Evolutionary conservation across 2,329 filamentous ascomycete genomes (phyloP).

Genomic region (Neofusicoccum ribis): DNA sequence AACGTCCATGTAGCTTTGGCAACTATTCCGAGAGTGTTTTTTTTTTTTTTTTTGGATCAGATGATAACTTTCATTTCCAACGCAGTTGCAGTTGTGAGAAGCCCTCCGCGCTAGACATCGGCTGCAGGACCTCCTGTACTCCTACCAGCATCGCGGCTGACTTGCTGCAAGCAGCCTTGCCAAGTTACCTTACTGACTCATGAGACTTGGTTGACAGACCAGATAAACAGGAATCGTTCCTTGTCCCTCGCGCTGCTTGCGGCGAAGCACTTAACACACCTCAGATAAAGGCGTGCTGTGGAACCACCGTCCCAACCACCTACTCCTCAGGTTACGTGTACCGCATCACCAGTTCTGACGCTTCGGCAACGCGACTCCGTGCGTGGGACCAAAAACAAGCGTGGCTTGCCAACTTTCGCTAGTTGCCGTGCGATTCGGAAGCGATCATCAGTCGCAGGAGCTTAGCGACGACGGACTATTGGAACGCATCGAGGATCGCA

Average conservation of each 20-base stretch:
- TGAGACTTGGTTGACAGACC: background rate
- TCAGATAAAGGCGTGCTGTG: constrained; percentile 4
- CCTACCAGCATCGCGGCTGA: background rate
- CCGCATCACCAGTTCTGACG: background rate
- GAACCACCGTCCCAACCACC: background rate
- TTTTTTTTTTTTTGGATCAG: too few species aligned
- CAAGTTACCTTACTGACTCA: background rate
- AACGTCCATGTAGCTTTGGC: too few species aligned
- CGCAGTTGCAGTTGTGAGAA: too few species aligned
- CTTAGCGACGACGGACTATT: constrained; percentile 6
- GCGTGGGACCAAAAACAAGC: background rate
- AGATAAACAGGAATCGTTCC: background rate
- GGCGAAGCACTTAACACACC: background rate
- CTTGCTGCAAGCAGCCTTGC: background rate
- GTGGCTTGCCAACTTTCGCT: constrained; percentile 12
- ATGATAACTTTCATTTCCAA: too few species aligned
- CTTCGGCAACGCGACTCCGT: background rate
- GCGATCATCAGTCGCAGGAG: background rate
- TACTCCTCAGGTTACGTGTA: constrained; percentile 4
- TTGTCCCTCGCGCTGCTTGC: background rate
- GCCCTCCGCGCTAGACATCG: too few species aligned
- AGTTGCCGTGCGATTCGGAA: background rate
- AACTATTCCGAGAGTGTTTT: too few species aligned
- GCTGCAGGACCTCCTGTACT: background rate
- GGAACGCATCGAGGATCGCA: background rate